Conservation (phyloP, 1,284 basidiomycete genomes). For the Stygiomarasmius scandens region DNA sequence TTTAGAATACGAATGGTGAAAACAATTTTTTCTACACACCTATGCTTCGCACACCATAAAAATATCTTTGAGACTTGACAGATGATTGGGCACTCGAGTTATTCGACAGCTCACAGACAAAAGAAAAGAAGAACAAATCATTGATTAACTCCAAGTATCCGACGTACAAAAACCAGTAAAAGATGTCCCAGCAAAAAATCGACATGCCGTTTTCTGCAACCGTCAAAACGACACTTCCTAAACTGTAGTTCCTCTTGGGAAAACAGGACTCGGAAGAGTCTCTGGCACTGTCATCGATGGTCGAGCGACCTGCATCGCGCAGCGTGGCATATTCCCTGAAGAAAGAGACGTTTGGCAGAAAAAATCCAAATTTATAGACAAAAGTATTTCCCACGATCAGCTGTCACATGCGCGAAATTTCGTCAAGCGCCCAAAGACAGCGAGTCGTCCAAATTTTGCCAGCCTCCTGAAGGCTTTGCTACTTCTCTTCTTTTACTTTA, state of each 20-base stretch:
- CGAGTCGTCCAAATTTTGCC: neutral
- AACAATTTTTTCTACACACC: too few relatives aligned
- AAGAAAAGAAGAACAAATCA: too few relatives aligned
- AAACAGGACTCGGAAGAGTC: conserved; percentile 45
- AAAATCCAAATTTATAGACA: conserved; percentile 27
- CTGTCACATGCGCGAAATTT: neutral
- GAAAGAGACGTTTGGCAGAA: conserved; percentile 7
- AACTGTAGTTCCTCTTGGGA: conserved; percentile 45
- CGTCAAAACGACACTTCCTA: conserved; percentile 57
- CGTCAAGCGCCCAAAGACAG: too few relatives aligned
- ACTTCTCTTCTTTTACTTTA: neutral
- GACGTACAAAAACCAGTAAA: neutral
- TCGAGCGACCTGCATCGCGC: conserved; percentile 41
- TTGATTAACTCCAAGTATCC: neutral
- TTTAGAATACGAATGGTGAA: too few relatives aligned
- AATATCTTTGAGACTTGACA: too few relatives aligned
- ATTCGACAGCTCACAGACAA: too few relatives aligned
- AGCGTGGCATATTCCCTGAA: conserved; percentile 52
- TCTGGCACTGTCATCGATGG: conserved; percentile 54
- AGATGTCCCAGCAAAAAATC: conserved; percentile 49
- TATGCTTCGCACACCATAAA: too few relatives aligned
- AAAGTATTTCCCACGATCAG: conserved; percentile 23
- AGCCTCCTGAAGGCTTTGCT: neutral
- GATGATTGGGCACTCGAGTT: too few relatives aligned
- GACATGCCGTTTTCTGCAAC: conserved; percentile 50